phyloP scores from a whole-genome alignment of 768 basidiomycete species.

The Psilocybe cyanescens region DNA sequence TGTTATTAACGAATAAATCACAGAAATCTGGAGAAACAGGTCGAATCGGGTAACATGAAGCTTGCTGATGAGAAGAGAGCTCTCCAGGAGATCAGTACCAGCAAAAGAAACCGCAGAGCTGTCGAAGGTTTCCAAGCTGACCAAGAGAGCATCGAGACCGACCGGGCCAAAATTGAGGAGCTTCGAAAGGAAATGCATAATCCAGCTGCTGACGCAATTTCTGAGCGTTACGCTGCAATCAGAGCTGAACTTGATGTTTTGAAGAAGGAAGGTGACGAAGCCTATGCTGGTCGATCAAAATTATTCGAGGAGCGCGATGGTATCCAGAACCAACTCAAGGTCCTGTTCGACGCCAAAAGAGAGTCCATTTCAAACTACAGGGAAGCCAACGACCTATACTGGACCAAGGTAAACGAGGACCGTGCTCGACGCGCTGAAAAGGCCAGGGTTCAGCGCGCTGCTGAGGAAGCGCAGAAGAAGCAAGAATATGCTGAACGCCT shows the following conservation, averaged over 20 bases:
- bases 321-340: slow-evolving; percentile 70
- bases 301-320: slow-evolving; percentile 87
- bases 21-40: slow-evolving; percentile 85
- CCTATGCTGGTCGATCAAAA: slow-evolving; percentile 76
- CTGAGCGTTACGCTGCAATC: slow-evolving; percentile 81
- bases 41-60: slow-evolving; percentile 91
- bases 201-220: slow-evolving; percentile 81
- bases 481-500: slow-evolving; percentile 78
- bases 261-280: slow-evolving; percentile 86
- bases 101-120: slow-evolving; percentile 69
- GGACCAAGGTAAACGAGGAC: slow-evolving; percentile 87
- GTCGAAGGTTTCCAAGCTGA: slow-evolving; percentile 84
- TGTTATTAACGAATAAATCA: slow-evolving; percentile 13
- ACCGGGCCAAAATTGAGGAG: slow-evolving; percentile 75
- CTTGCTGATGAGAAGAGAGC: slow-evolving; percentile 96
- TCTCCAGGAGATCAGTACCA: slow-evolving; percentile 82
- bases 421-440: slow-evolving; percentile 81
- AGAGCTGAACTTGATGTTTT: slow-evolving; percentile 85
- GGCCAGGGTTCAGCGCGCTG: slow-evolving; percentile 73
- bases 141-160: slow-evolving; percentile 81
- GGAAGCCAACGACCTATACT: slow-evolving; percentile 84
- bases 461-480: slow-evolving; percentile 79
- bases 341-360: slow-evolving; percentile 76
- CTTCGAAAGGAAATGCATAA: slow-evolving; percentile 87
- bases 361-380: slow-evolving; percentile 72